These are phyloP conservation scores for Austroboletus novae-zelandiae DNA, from an alignment of 1,284 basidiomycete species.

Conservation along the genomic window DNA sequence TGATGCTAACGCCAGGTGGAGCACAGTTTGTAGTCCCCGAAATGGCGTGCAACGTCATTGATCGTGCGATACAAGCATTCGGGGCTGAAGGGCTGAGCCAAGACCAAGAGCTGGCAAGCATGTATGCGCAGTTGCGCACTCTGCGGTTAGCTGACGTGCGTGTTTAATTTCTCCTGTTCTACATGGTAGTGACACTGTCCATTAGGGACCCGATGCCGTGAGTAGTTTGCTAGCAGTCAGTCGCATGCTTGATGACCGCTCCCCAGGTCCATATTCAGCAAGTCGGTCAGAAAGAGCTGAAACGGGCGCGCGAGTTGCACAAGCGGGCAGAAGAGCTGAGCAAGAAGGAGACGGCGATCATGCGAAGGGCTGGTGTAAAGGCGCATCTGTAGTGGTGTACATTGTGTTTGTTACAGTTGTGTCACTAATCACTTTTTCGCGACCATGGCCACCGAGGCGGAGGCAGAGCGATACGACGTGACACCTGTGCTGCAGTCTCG, in stretches of 20 bases:
- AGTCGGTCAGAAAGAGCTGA: conserved; percentile 84
- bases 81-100: conserved; percentile 95
- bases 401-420: background rate
- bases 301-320: conserved; percentile 57
- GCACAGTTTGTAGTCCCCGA: conserved; percentile 85
- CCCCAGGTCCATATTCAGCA: conserved; percentile 88
- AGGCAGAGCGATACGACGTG: conserved; percentile 23
- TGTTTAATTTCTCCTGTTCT: conserved; percentile 16
- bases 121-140: conserved; percentile 83
- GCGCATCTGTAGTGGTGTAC: conserved; percentile 37
- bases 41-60: conserved; percentile 86
- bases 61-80: conserved; percentile 92
- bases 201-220: conserved; percentile 81
- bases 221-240: conserved; percentile 9
- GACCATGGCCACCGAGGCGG: conserved; percentile 13
- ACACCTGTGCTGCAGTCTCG: conserved; percentile 33
- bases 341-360: conserved; percentile 57
- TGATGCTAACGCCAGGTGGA: background rate
- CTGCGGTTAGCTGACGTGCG: conserved; percentile 87
- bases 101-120: conserved; percentile 79
- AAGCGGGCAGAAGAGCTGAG: conserved; percentile 53
- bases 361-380: conserved; percentile 60
- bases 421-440: background rate
- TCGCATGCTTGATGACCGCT: conserved; percentile 3
- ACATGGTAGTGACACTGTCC: conserved; percentile 3